phyloP scores from a whole-genome alignment of 768 basidiomycete genomes.

The Leccinum olivaceopallidum region DNA sequence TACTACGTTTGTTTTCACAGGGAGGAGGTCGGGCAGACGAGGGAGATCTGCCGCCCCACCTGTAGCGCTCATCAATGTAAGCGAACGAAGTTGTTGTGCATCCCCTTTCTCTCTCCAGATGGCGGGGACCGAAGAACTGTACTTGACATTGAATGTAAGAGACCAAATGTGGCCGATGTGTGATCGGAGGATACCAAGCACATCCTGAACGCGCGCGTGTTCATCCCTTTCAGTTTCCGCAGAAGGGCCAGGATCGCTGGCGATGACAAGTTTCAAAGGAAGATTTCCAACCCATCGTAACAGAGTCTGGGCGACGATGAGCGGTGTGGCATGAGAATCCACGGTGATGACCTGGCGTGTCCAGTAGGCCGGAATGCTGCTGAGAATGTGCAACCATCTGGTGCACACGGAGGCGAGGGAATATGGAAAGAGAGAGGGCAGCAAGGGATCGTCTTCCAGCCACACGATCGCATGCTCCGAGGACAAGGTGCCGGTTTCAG shows the following conservation, averaged over 20 bases:
- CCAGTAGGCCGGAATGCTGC: constrained; percentile 16
- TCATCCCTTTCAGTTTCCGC: not conserved
- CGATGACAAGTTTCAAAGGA: constrained; percentile 6
- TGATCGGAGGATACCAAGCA: constrained; percentile 3
- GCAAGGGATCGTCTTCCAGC: constrained; percentile 13
- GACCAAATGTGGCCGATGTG: constrained; percentile 2
- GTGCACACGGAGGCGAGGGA: constrained; percentile 17
- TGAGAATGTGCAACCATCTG: constrained; percentile 18
- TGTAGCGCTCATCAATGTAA: not conserved
- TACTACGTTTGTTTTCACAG: not conserved
- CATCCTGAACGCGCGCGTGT: not conserved
- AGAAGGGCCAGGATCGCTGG: not conserved
- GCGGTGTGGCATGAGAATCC: constrained; percentile 8
- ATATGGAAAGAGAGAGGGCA: constrained; percentile 10
- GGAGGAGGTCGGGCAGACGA: not conserved
- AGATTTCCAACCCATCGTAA: not conserved
- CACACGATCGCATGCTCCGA: not conserved
- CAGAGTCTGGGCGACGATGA: not conserved
- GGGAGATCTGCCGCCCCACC: not conserved
- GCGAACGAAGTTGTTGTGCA: not conserved
- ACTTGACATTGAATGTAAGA: constrained; percentile 1
- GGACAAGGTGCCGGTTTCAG: too few species aligned
- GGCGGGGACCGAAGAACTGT: constrained; percentile 3
- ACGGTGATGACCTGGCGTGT: constrained; percentile 20
- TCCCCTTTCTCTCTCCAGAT: constrained; percentile 12